Evolutionary conservation across 345 rosid genomes (phyloP), one percentile per base, ranked within the genome.

Genomic region (Aquilaria yunnanensis): DNA sequence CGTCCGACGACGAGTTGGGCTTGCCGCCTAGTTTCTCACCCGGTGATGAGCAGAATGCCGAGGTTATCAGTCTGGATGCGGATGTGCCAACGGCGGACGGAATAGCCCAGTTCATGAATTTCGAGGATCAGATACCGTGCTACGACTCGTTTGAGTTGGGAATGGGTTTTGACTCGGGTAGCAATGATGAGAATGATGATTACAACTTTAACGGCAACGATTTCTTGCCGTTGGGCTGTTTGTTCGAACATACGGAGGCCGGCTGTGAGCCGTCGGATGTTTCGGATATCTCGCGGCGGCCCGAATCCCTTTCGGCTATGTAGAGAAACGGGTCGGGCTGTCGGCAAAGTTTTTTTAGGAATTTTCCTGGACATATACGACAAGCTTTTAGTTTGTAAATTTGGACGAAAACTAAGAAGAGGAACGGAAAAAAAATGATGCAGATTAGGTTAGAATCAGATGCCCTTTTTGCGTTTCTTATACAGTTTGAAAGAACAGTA

Each of bases 1-100:
- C 96, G 32, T 87, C 98, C 9, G 96, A 85, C 49, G 90, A 92
- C 11, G 95, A 92, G 77, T 84, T 92, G 1, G 95, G 96, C 12
- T 72, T 92, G 52, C 95, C 92, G 41, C 89, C 96, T 31, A 69
- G 72, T 23, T 69, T 79, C 47, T 65, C 78, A 1, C 6, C 63
- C 16, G 71, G 30, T 9, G 77, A 71, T 6, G 80, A 74, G 59
- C 57, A 51, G 12, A 66, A 72, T 32, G 12, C 16, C 37, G 83
- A 66, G 46, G 61, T 68, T 14, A 59, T 60, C 11, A 83, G 70
- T 54, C 56, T 73, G 54, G 47, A 67, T 62, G 71, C 65, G n/a
- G 63, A 54, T 12, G 77, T 74, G 33, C 68, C 81, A 0, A 85
- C 66, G 23, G 74, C 80, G 23, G 59, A 63, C 0, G 63, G 72